Conservation (phyloP, 164 flowering plant genomes). For the Litsea cubeba region DNA sequence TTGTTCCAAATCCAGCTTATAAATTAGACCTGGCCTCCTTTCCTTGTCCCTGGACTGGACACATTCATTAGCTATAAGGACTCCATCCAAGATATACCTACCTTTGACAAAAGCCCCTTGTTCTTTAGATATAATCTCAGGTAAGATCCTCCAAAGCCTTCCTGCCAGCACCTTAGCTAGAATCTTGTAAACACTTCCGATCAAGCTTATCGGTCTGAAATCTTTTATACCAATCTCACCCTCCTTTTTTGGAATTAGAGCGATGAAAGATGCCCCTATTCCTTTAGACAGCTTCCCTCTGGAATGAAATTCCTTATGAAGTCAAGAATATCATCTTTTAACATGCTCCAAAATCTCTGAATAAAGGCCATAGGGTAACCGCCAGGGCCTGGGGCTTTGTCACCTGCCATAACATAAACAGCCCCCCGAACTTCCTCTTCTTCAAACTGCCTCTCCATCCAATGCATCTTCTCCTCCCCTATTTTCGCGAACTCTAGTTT, state of each 20-base stretch:
- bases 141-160: not conserved
- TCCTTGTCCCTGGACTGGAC: not conserved
- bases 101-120: not conserved
- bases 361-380: too few species aligned
- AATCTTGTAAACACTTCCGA: not conserved
- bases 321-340: too few species aligned
- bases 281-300: not conserved
- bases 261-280: not conserved
- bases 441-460: too few species aligned
- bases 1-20: not conserved
- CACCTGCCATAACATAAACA: too few species aligned
- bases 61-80: not conserved
- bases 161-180: not conserved
- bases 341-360: too few species aligned
- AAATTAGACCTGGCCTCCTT: not conserved
- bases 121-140: not conserved
- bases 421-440: too few species aligned
- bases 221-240: not conserved
- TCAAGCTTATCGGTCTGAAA: not conserved
- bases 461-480: too few species aligned
- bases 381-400: too few species aligned
- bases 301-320: not conserved
- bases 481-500: too few species aligned
- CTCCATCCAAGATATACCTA: not conserved
- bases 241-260: not conserved